Evolutionary conservation across 768 basidiomycete genomes (phyloP).

Genomic region (Phanerochaete sordida): DNA sequence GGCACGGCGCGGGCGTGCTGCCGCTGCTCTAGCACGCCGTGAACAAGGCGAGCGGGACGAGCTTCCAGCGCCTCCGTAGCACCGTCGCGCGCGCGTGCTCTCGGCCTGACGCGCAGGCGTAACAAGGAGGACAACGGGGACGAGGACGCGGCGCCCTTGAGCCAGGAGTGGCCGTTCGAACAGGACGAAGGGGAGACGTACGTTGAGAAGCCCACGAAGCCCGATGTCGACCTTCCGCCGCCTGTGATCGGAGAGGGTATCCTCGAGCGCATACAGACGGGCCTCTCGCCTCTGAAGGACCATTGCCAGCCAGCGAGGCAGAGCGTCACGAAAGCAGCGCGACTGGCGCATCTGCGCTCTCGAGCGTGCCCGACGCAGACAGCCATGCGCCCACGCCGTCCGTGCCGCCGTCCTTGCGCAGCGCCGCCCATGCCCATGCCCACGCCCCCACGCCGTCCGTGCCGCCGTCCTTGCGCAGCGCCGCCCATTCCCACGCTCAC

Average conservation of each 20-base stretch:
- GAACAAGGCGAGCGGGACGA: constrained; percentile 44
- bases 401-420: no score
- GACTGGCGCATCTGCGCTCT: no score
- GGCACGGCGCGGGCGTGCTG: constrained; percentile 48
- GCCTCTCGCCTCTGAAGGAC: constrained; percentile 49
- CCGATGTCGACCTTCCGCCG: constrained; percentile 31
- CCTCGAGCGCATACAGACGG: constrained; percentile 45
- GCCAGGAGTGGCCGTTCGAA: constrained; percentile 21
- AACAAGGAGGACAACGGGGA: constrained; percentile 4
- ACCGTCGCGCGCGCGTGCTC: constrained; percentile 46
- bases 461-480: no score
- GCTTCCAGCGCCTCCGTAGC: constrained; percentile 41
- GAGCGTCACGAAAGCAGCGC: no score
- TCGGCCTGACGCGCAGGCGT: constrained; percentile 45
- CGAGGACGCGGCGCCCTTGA: background rate
- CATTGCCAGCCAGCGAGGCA: no score
- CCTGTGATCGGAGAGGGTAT: constrained; percentile 29
- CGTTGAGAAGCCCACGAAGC: background rate
- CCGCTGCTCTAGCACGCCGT: constrained; percentile 49
- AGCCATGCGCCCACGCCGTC: no score
- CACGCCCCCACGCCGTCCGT: no score
- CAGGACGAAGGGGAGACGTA: constrained; percentile 22
- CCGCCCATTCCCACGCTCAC: no score
- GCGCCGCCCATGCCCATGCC: no score
- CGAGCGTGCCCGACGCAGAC: no score